Evolutionary conservation across 768 basidiomycete genomes (phyloP).

Genomic region (Phlebiopsis gigantea): DNA sequence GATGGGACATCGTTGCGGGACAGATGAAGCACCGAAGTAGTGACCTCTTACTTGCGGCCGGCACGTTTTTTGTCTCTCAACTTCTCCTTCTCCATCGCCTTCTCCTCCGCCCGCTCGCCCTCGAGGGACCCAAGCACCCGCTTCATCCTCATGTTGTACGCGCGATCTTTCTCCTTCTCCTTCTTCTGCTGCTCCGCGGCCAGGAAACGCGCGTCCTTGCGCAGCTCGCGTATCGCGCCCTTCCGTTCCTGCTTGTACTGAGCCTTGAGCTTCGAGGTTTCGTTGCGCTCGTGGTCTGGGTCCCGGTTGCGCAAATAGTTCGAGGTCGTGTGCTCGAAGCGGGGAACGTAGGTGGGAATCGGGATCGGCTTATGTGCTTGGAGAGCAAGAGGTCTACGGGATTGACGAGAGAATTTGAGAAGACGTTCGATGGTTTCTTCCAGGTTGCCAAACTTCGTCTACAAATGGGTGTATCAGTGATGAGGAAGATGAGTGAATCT

Average conservation of each 20-base stretch:
- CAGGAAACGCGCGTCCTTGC: slow-evolving; percentile 93
- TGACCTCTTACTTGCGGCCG: slow-evolving; percentile 59
- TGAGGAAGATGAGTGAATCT: not conserved
- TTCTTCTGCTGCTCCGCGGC: slow-evolving; percentile 82
- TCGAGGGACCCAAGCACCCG: slow-evolving; percentile 73
- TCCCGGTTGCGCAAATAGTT: slow-evolving; percentile 77
- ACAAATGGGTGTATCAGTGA: not conserved
- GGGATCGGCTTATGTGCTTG: slow-evolving; percentile 97
- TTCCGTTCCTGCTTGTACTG: slow-evolving; percentile 95
- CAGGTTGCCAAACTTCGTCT: slow-evolving; percentile 45
- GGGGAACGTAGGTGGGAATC: slow-evolving; percentile 89
- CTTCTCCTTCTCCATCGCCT: slow-evolving; percentile 85
- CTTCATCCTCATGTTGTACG: slow-evolving; percentile 80
- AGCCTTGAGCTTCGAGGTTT: slow-evolving; percentile 71
- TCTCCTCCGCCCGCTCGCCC: slow-evolving; percentile 91
- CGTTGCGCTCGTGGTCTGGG: slow-evolving; percentile 89
- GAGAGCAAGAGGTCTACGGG: slow-evolving; percentile 72
- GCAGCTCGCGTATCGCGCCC: slow-evolving; percentile 92
- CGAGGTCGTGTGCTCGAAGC: slow-evolving; percentile 77
- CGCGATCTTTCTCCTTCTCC: slow-evolving; percentile 77
- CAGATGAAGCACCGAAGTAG: too few species aligned
- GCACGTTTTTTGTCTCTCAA: slow-evolving; percentile 68
- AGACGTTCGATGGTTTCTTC: slow-evolving; percentile 52
- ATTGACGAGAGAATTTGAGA: slow-evolving; percentile 66
- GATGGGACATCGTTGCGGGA: too few species aligned